phyloP scores from a whole-genome alignment of 139 green algal genomes.

The Eudorina sp. region DNA sequence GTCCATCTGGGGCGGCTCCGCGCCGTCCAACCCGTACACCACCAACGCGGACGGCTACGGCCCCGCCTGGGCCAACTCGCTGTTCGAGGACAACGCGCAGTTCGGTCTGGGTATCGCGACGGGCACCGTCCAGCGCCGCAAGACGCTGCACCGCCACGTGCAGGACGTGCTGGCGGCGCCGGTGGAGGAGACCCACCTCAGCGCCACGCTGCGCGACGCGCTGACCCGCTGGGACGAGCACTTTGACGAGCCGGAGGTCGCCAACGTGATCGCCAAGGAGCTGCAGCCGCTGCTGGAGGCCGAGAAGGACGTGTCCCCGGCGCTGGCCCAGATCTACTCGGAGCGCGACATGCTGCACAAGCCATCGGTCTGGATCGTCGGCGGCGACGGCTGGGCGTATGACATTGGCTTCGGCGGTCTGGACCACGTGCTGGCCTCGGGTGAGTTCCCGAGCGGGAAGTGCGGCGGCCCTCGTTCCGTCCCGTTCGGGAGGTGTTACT shows the following conservation, averaged over 20 bases:
- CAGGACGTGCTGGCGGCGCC: conserved; percentile 30
- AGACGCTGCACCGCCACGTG: conserved; percentile 44
- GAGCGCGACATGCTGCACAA: conserved; percentile 72
- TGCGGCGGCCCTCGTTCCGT: not conserved
- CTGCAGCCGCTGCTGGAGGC: conserved; percentile 38
- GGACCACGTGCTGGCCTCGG: conserved; percentile 73
- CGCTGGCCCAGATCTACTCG: not conserved
- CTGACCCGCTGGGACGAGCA: conserved; percentile 1
- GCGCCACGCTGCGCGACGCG: not conserved
- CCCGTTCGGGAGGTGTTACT: no score
- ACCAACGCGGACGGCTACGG: conserved; percentile 61
- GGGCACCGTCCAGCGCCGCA: conserved; percentile 67
- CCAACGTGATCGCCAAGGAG: conserved; percentile 48
- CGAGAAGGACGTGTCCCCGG: conserved; percentile 31
- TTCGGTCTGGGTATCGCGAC: conserved; percentile 73
- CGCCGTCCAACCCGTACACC: conserved; percentile 74
- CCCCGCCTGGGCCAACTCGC: conserved; percentile 75
- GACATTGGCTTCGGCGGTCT: conserved; percentile 76
- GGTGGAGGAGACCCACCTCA: not conserved
- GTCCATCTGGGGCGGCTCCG: conserved; percentile 73
- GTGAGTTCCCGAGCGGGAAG: conserved; percentile 28
- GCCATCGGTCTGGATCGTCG: conserved; percentile 73
- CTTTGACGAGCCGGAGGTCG: conserved; percentile 22
- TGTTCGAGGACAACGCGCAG: conserved; percentile 74
- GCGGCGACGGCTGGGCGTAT: conserved; percentile 77